Base-by-base conservation (phyloP, 441 rosid species). In the Cnidoscolus chayamansa region DNA sequence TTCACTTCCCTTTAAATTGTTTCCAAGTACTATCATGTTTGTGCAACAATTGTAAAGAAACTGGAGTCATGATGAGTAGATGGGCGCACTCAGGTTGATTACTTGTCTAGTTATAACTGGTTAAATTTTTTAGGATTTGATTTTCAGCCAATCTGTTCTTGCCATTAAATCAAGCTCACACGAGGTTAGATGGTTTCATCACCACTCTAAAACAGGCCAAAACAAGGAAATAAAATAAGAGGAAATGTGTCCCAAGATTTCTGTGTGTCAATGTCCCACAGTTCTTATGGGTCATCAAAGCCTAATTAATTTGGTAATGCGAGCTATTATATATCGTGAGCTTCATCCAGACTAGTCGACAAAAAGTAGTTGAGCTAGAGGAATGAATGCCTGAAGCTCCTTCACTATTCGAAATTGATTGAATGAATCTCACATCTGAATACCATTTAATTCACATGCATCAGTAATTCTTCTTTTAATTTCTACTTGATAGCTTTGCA, bases 1-100 rank as follows among this genome's bases (percentile, higher is more conserved):
- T 68, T 74, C 74, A 67, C 72, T 79, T 70, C 65, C 68, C 72
- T 63, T 66, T 37, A 54, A 76, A 76, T 64, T 48, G 8, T 63
- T 64, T 65, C 49, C 70, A 59, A 73, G 74, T 68, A 63, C 63
- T 63, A 43, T 68, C 54, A 72, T 69, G 60, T 62, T 70, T 65
- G 32, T 47, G 43, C 63, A 58, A 71, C 70, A 49, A 35, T 70
- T 70, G 25, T 59, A 17, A 56, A 63, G 35, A 32, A 68, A 69
- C 43, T 51, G 16, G 17, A 58, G 72, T 64, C 2, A 55, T 70
- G 56, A 70, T 53, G 47, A 20, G 11, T 2, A 12, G 68, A 79
- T 56, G 65, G 31, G 9, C 69, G 54, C 59, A 32, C 43, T 65
- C 62, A 68, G 65, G 47, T 54, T 31, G 3, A 37, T 74, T 57